Base-by-base conservation (phyloP, 371 early-diverging fungal genomes). In the Mucor mucedo region DNA sequence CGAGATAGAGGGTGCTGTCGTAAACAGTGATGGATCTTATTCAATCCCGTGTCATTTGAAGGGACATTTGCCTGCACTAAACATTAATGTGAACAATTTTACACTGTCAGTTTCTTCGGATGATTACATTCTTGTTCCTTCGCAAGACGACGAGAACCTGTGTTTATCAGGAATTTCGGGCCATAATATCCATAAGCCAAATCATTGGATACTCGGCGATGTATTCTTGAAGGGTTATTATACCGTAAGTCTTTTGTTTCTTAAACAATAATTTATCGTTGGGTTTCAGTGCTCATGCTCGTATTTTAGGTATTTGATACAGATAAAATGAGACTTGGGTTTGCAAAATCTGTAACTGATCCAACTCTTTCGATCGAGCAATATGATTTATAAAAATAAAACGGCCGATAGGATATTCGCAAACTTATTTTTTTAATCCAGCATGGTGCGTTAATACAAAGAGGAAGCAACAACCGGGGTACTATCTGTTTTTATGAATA, bases 131-230 rank as follows among this genome's bases (percentile, higher is more conserved):
- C 63, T 93, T 38, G 63, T 71, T 21, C 74, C 81, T 29, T 62
- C 75, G 39, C 70, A 72, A 5, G 66, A 65, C 2, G 66, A 72
- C 47, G 66, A 66, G n/a, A 59, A 60, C 41, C 68, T 80, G 66
- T 92, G 94, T 64, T 70, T 92, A 57, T 89, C 89, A 35, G 92
- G 93, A 7, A 78, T 86, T 41, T 74, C 83, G 4, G 84, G 83
- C 11, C 79, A 80, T 57, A 58, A 65, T 11, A 39, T 65, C 72
- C 7, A 69, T 65, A 53, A 57, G 32, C 38, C 41, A 5, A 66
- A 80, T 13, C 73, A 80, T 2, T 92, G 92, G 93, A 89, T 92
- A 58, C 77, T 93, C 11, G 93, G 93, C 1, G 91, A 92, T 72
- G 90, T 90, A 2, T 91, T 92, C 71, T 65, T 92, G 49, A 82